A percentile compares a stretch with the other conserved stretches of the same genome.
These are phyloP conservation scores for Claviceps sp. DNA, from an alignment of 2,329 filamentous ascomycete species.

Conservation along the genomic window DNA sequence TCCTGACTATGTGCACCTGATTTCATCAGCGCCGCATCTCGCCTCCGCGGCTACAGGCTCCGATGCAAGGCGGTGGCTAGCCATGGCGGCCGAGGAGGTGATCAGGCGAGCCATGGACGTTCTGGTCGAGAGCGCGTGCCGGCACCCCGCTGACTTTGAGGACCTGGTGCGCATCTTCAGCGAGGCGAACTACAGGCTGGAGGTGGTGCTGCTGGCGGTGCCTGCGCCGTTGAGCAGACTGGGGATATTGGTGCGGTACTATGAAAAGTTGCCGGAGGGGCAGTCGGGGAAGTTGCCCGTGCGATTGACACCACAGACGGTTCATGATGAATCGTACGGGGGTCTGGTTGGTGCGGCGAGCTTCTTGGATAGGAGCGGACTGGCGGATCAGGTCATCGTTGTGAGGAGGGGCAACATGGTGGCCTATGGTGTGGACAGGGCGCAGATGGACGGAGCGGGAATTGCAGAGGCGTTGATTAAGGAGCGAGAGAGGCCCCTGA, in stretches of 20 bases:
- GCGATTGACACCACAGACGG: constrained; percentile 27
- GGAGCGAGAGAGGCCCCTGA: constrained; percentile 18
- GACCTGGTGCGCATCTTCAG: constrained; percentile 22
- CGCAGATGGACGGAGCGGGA: not conserved
- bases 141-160: constrained; percentile 28
- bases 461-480: constrained; percentile 12
- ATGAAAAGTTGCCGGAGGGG: constrained; percentile 22
- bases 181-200: constrained; percentile 22
- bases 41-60: constrained; percentile 25
- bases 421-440: constrained; percentile 13
- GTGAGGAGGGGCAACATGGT: constrained; percentile 25
- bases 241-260: constrained; percentile 28
- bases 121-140: constrained; percentile 32
- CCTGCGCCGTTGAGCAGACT: constrained; percentile 27
- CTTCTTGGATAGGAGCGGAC: constrained; percentile 21
- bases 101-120: constrained; percentile 20
- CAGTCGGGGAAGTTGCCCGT: constrained; percentile 21
- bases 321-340: constrained; percentile 33
- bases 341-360: constrained; percentile 24
- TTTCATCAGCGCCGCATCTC: constrained; percentile 18
- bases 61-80: constrained; percentile 32
- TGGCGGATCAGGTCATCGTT: constrained; percentile 24
- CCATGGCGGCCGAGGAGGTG: constrained; percentile 23
- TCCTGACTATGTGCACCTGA: constrained; percentile 24
- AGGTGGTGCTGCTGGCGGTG: constrained; percentile 29